A percentile compares a stretch with the other conserved stretches of the same genome.
Conservation (phyloP, 1,284 basidiomycete species). For the Moesziomyces parantarcticus region DNA sequence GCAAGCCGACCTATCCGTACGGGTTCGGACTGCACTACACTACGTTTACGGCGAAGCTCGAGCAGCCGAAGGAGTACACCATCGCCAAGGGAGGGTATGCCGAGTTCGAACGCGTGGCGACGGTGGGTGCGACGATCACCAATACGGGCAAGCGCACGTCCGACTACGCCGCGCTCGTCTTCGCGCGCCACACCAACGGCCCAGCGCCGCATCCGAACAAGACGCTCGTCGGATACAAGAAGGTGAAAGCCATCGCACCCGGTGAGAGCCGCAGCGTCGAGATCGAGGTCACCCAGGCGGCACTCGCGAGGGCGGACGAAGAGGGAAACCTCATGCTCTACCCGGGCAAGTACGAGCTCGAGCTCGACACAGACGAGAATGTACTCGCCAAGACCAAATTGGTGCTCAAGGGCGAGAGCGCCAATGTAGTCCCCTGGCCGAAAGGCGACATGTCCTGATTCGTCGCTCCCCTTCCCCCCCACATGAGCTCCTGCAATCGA, state of each 20-base stretch:
- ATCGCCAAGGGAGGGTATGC: constrained; percentile 4
- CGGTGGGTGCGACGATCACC: background rate
- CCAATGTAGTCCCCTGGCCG: constrained; percentile 17
- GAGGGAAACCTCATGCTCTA: constrained; percentile 17
- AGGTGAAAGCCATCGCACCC: constrained; percentile 3
- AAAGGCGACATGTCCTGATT: constrained; percentile 15
- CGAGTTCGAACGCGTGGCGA: constrained; percentile 7
- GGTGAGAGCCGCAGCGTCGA: constrained; percentile 8
- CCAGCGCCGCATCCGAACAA: constrained; percentile 18
- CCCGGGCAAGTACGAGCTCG: constrained; percentile 19
- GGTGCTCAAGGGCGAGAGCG: background rate
- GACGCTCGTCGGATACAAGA: constrained; percentile 14
- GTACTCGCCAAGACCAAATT: constrained; percentile 6
- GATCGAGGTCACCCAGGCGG: constrained; percentile 14
- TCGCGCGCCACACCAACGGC: constrained; percentile 10
- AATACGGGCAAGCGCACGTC: constrained; percentile 12
- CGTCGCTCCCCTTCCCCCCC: background rate
- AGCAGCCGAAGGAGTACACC: background rate
- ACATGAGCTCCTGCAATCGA: too few relatives aligned
- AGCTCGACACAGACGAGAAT: constrained; percentile 7
- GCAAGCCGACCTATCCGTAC: constrained; percentile 12
- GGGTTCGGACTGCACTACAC: constrained; percentile 28
- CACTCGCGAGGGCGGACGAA: constrained; percentile 18
- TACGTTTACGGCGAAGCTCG: constrained; percentile 1
- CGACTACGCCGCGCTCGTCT: constrained; percentile 27